A percentile compares a stretch with the other conserved stretches of the same genome.
Conservation (phyloP, 1,284 basidiomycete genomes). For the Pulchroboletus neoregius region DNA sequence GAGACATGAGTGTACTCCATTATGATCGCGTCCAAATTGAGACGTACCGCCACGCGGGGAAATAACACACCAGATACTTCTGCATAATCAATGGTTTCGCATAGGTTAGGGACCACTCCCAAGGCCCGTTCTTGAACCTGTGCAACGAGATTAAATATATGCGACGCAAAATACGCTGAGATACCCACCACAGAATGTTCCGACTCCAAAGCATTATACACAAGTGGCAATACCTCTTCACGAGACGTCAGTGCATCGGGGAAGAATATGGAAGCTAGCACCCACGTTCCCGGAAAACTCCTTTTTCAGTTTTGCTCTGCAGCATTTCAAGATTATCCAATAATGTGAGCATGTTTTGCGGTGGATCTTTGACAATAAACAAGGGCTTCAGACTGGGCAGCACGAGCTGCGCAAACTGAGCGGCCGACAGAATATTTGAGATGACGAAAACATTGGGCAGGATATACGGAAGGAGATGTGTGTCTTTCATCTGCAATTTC, state of each 20-base stretch:
- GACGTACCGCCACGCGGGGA: constrained; percentile 79
- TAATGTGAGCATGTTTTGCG: constrained; percentile 92
- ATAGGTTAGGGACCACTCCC: constrained; percentile 80
- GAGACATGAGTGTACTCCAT: constrained; percentile 11
- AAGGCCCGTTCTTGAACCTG: constrained; percentile 92
- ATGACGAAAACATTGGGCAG: constrained; percentile 98
- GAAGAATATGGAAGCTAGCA: constrained; percentile 14
- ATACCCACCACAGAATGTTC: constrained; percentile 73
- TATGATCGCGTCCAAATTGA: constrained; percentile 1
- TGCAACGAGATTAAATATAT: constrained; percentile 2
- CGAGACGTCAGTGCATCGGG: constrained; percentile 2
- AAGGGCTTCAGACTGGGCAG: constrained; percentile 88
- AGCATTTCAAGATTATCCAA: constrained; percentile 87
- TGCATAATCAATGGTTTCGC: constrained; percentile 91
- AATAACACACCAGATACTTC: constrained; percentile 85
- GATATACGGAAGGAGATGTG: constrained; percentile 88
- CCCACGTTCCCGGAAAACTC: constrained; percentile 85
- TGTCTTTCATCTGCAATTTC: constrained; percentile 81
- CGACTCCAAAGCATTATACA: constrained; percentile 93
- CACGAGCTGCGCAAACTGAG: constrained; percentile 80
- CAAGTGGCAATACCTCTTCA: constrained; percentile 86
- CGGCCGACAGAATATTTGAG: constrained; percentile 69
- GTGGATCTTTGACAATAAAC: constrained; percentile 91
- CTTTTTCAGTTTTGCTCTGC: constrained; percentile 86
- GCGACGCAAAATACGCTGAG: constrained; percentile 2